phyloP scores from a whole-genome alignment of 2,329 filamentous ascomycete genomes.

The Laburnicola sp. region DNA sequence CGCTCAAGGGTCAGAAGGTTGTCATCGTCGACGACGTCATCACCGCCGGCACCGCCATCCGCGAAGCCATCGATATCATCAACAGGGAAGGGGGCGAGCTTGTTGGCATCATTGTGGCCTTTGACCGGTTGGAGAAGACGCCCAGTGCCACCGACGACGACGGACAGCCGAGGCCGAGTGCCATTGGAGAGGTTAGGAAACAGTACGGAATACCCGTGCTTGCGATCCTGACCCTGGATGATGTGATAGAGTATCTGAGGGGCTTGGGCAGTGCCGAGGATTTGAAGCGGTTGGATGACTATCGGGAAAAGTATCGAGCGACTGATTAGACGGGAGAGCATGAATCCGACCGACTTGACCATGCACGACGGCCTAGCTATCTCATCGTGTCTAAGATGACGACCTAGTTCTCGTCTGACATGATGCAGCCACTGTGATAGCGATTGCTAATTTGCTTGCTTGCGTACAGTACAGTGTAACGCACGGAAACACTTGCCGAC shows the following conservation, averaged over 20 bases:
- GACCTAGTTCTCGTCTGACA: not conserved
- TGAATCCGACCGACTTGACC: not conserved
- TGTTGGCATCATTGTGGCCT: slow-evolving; percentile 82
- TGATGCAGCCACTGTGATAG: not conserved
- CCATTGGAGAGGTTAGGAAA: slow-evolving; percentile 81
- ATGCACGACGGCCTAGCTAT: not conserved
- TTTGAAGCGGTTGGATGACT: slow-evolving; percentile 47
- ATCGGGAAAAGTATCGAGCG: slow-evolving; percentile 46
- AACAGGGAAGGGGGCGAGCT: slow-evolving; percentile 80
- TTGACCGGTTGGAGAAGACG: slow-evolving; percentile 85
- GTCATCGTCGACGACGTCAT: slow-evolving; percentile 97
- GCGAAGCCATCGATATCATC: slow-evolving; percentile 90
- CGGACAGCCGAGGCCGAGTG: slow-evolving; percentile 70
- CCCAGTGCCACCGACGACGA: slow-evolving; percentile 64
- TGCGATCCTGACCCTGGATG: slow-evolving; percentile 79
- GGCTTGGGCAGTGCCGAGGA: slow-evolving; percentile 51
- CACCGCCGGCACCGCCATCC: slow-evolving; percentile 90
- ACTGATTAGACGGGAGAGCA: slow-evolving; percentile 33
- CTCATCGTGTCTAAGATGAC: not conserved
- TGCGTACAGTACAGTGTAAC: not conserved
- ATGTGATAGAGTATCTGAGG: slow-evolving; percentile 62
- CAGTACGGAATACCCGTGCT: slow-evolving; percentile 83
- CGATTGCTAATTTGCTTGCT: not conserved
- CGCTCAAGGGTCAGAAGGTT: slow-evolving; percentile 80
- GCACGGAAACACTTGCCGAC: slow-evolving; percentile 7